A percentile compares a stretch with the other conserved stretches of the same genome.
Evolutionary conservation across 1,139 yeast species (phyloP).

Genomic region (Debaryomyces sp.): DNA sequence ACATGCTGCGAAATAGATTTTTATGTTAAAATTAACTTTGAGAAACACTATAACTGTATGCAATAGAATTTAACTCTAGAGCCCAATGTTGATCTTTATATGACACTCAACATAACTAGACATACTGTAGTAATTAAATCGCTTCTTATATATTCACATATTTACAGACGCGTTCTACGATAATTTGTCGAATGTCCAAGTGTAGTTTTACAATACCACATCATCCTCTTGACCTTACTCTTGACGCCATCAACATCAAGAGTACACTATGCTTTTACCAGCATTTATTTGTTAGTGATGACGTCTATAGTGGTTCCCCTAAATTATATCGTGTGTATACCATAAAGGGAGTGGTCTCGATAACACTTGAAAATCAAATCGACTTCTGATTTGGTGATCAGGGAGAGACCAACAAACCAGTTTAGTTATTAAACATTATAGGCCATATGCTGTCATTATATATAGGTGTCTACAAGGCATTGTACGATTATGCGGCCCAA

Average conservation of each 20-base stretch:
- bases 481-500: constrained; percentile 83
- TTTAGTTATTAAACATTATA: neutral
- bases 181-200: neutral
- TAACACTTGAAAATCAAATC: neutral
- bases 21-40: neutral
- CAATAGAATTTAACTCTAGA: neutral
- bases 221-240: too few relatives aligned
- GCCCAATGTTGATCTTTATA: neutral
- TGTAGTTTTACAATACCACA: neutral
- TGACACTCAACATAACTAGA: neutral
- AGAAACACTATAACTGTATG: neutral
- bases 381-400: neutral
- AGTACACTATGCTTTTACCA: neutral
- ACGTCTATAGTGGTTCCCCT: neutral
- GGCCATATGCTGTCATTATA: constrained; percentile 47
- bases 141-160: neutral
- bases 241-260: neutral
- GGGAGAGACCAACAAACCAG: neutral
- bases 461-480: constrained; percentile 80
- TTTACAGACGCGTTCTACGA: neutral
- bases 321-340: neutral
- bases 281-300: neutral
- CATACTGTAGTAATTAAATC: neutral
- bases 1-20: neutral
- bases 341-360: neutral